Base-by-base conservation (phyloP, 129 eudicot species). In the Erigeron canadensis region DNA sequence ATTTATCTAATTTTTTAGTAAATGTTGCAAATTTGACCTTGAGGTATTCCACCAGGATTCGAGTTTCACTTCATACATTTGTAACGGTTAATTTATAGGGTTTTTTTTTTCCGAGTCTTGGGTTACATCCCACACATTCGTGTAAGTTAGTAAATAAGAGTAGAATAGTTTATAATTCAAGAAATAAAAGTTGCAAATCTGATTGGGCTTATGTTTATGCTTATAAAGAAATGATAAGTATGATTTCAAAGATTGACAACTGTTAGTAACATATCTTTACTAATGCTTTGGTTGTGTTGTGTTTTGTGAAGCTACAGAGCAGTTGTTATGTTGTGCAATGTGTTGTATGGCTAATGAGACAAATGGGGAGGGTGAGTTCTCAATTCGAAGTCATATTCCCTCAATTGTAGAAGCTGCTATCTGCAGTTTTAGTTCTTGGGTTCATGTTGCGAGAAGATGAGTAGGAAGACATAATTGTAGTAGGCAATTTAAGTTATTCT, bases 291-390 rank as follows among this genome's bases (percentile, higher is more conserved):
- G 18, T 34, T 44, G 47, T 41, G 46, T 18, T 8, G 19, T 43
- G 60, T 75, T 8, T 57, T 56, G 2, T 75, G 69, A 75, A 55
- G 74, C 41, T 46, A 51, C 16, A 47, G 60, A 45, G 48, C 69
- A 0, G 62, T 57, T 50, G 22, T 17, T 55, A 69, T 43, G 74
- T 28, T 57, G 67, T 75, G 48, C 21, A 23, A 56, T 75, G 41
- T 45, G 74, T 57, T 67, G 62, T 56, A 67, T 55, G 60, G 79
- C 74, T 75, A 57, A 75, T 66, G 67, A 66, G 60, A 66, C 79
- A n/a, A 56, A 56, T 45, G 53, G 4, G 74, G 74, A 67, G 34
- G 80, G 19, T 6, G 80, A 57, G 17, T 56, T 56, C 41, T 56
- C 34, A 60, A 56, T 38, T 59, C 40, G 34, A 10, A 38, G 16